Evolutionary conservation across 768 basidiomycete genomes (phyloP).

Genomic region (Kwoniella bestiolae): DNA sequence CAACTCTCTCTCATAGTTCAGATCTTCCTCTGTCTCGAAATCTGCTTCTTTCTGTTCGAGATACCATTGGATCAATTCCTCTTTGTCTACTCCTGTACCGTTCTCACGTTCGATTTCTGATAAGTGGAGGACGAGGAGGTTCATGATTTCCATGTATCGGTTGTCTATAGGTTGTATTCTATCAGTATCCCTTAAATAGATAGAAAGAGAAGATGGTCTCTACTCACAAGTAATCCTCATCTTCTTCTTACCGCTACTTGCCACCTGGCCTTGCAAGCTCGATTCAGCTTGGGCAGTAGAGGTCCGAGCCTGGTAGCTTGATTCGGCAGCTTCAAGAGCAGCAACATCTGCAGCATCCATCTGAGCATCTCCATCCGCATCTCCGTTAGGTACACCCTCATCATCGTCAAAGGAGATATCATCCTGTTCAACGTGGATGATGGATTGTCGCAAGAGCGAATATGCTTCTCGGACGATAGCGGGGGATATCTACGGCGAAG

Average conservation of each 20-base stretch:
- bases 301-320: slow-evolving; percentile 55
- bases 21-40: slow-evolving; percentile 78
- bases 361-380: slow-evolving; percentile 65
- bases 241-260: slow-evolving; percentile 62
- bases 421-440: slow-evolving; percentile 99
- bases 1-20: slow-evolving; percentile 88
- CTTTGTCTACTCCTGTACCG: slow-evolving; percentile 77
- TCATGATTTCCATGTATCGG: slow-evolving; percentile 87
- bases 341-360: slow-evolving; percentile 69
- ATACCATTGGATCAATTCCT: slow-evolving; percentile 96
- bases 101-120: slow-evolving; percentile 74
- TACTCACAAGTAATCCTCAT: slow-evolving; percentile 78
- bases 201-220: neutral
- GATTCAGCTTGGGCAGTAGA: slow-evolving; percentile 26
- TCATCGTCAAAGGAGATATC: slow-evolving; percentile 90
- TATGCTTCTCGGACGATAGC: slow-evolving; percentile 95
- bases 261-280: slow-evolving; percentile 25
- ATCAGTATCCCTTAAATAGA: neutral
- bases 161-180: slow-evolving; percentile 63
- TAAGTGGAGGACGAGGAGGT: slow-evolving; percentile 76
- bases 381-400: slow-evolving; percentile 63
- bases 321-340: slow-evolving; percentile 58
- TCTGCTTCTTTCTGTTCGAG: slow-evolving; percentile 85
- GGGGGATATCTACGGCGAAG: slow-evolving; percentile 82
- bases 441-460: slow-evolving; percentile 89